Evolutionary conservation across 176 grass and related monocot species (phyloP), one percentile per base, ranked within the genome.

Genomic region (Luzula sylvatica): DNA sequence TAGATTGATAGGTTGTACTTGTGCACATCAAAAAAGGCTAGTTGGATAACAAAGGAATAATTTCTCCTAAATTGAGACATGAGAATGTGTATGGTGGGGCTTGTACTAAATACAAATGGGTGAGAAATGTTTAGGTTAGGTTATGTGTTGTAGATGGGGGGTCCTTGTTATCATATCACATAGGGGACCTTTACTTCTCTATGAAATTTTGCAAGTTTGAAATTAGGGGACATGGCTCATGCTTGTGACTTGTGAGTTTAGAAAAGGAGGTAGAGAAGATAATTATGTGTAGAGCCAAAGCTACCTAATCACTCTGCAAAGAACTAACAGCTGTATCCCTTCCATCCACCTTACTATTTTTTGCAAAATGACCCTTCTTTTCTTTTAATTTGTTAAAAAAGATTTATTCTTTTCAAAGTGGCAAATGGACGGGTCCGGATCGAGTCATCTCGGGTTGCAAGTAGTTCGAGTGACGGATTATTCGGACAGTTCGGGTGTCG

Each of bases 291-390:
- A 46, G 67, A 58, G 46, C 19, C 50, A 76, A 70, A 79, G 60
- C 20, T 55, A 71, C 41, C 46, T 25, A 28, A 26, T 68, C 21
- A 53, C 58, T 48, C 21, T 46, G 43, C 15, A 70, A 53, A 7
- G 14, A 77, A 49, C 43, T 63, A 48, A 77, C 77, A 82, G 64
- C 62, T 77, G 77, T 64, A 54, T 65, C 55, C 32, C 23, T 28
- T 24, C 30, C 30, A 35, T 35, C 7, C 7, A 9, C 30, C 30
- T 0, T 7, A 4, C 30, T 9, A 35, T 35, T 35, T 35, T 35
- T 35, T 35, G 30, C 30, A n/a, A n/a, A n/a, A n/a, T 35, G 30
- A 35, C 30, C 30, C 9, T 4, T 35, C 9, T 35, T 35, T 9
- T 35, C 9, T 35, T 35, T 35, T 35, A 35, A 35, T n/a, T n/a